Evolutionary conservation across 371 early-diverging fungal genomes (phyloP).

Genomic region (Cladochytrium tenue): DNA sequence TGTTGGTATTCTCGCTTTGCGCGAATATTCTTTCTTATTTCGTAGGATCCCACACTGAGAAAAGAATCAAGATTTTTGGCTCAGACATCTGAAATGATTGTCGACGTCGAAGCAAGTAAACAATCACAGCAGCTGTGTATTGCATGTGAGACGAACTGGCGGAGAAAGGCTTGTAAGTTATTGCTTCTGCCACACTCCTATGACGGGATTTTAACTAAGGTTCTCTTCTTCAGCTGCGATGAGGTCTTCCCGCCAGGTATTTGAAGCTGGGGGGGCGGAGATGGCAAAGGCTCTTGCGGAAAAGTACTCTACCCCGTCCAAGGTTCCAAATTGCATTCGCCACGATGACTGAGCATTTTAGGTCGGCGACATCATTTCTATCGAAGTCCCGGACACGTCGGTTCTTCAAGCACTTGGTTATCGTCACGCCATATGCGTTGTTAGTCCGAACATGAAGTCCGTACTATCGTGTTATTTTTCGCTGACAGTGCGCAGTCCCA

Average conservation of each 20-base stretch:
- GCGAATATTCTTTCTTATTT: neutral
- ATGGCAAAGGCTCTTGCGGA: neutral
- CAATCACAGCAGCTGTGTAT: slow-evolving; percentile 6
- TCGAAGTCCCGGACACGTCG: neutral
- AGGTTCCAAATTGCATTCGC: too few relatives aligned
- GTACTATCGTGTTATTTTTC: neutral
- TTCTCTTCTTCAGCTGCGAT: slow-evolving; percentile 18
- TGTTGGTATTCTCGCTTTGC: neutral
- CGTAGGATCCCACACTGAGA: neutral
- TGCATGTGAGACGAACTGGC: slow-evolving; percentile 29
- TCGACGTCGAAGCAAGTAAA: slow-evolving; percentile 7
- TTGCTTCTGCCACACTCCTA: neutral
- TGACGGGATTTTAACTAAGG: neutral
- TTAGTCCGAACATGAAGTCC: slow-evolving; percentile 29
- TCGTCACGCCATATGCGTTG: slow-evolving; percentile 23
- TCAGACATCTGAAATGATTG: neutral
- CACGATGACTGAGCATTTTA: too few relatives aligned
- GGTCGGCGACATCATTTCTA: neutral
- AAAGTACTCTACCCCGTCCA: neutral
- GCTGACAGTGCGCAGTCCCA: neutral
- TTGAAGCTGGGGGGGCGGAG: slow-evolving; percentile 13
- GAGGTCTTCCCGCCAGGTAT: slow-evolving; percentile 5
- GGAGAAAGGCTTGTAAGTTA: slow-evolving; percentile 25
- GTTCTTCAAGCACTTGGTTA: slow-evolving; percentile 15
- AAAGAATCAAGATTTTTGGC: neutral